Evolutionary conservation across 2,329 filamentous ascomycete genomes (phyloP), one percentile per base, ranked within the genome.

Genomic region (Penicillium glabrum): DNA sequence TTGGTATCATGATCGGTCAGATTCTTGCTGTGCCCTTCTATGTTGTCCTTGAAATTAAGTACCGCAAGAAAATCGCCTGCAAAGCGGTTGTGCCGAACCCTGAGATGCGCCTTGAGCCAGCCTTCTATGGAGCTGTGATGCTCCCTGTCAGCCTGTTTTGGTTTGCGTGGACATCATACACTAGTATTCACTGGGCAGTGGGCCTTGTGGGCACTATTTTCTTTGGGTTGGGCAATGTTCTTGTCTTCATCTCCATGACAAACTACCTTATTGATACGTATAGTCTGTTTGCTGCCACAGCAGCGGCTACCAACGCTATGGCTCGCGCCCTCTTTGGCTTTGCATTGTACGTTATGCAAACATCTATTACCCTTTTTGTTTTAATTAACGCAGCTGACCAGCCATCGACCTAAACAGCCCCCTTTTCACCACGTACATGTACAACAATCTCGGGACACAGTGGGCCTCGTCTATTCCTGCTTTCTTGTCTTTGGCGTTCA

Each of bases 61-160:
- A 41, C n/a, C 37, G 37, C 19, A 41, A 41, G n/a, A 41, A 19
- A 5, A 41, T 41, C 37, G 37, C 37, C 37, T 19, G 37, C 9
- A 19, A 19, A 8, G 37, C n/a, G 2, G 19, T n/a, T 14, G 29
- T 39, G 21, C 21, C 16, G 37, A 54, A 3, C 19, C 37, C 37
- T 21, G 37, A 41, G 19, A 41, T 41, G 37, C 37, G 68, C 67
- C 37, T 41, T 11, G 37, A 41, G 37, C 37, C 37, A 8, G n/a
- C 37, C 9, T n/a, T 41, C 3, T 41, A 41, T 41, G 37, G 37
- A 21, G 37, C 37, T 13, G n/a, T 41, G 7, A 41, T 41, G 37
- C 37, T 41, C 16, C 37, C 37, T 41, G n/a, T 41, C 10, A 41
- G 37, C 9, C 37, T 41, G 19, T 41, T 41, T 11, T 41, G 37